phyloP scores from a whole-genome alignment of 2,329 filamentous ascomycete species.

The Stagonosporopsis cucurbitacearum region DNA sequence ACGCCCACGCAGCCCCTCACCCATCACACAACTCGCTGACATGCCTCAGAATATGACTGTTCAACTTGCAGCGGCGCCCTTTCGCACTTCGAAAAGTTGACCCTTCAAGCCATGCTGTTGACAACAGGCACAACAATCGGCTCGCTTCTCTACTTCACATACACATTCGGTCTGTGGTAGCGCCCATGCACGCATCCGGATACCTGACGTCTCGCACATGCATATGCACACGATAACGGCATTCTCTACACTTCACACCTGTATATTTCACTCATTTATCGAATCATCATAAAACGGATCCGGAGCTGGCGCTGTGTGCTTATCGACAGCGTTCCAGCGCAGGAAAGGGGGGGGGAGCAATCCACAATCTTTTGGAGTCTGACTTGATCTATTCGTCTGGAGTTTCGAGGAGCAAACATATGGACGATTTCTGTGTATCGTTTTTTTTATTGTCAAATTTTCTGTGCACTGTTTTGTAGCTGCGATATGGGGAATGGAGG shows the following conservation, averaged over 20 bases:
- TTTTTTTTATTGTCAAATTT: no score
- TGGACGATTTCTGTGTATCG: neutral
- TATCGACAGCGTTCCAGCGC: conserved; percentile 17
- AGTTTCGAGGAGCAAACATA: conserved; percentile 20
- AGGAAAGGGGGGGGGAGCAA: conserved; percentile 11
- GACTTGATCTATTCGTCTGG: conserved; percentile 16
- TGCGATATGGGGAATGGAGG: neutral
- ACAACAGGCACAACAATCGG: conserved; percentile 63
- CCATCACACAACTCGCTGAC: conserved; percentile 13
- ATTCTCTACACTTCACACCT: conserved; percentile 30
- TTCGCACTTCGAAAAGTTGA: conserved; percentile 61
- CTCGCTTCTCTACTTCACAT: conserved; percentile 62
- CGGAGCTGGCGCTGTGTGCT: conserved; percentile 20
- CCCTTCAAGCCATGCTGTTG: conserved; percentile 61
- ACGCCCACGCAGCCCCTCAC: neutral
- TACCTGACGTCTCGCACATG: conserved; percentile 16
- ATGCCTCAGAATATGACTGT: conserved; percentile 58
- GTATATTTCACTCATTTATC: conserved; percentile 30
- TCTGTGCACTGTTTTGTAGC: neutral
- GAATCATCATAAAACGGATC: conserved; percentile 23
- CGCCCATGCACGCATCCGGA: conserved; percentile 6
- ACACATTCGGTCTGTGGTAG: conserved; percentile 53
- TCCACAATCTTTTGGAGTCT: conserved; percentile 20
- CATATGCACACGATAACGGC: conserved; percentile 29
- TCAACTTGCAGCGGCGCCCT: conserved; percentile 63